Evolutionary conservation across 768 basidiomycete species (phyloP), one percentile per base, ranked within the genome.

Genomic region (Suillus placidus): DNA sequence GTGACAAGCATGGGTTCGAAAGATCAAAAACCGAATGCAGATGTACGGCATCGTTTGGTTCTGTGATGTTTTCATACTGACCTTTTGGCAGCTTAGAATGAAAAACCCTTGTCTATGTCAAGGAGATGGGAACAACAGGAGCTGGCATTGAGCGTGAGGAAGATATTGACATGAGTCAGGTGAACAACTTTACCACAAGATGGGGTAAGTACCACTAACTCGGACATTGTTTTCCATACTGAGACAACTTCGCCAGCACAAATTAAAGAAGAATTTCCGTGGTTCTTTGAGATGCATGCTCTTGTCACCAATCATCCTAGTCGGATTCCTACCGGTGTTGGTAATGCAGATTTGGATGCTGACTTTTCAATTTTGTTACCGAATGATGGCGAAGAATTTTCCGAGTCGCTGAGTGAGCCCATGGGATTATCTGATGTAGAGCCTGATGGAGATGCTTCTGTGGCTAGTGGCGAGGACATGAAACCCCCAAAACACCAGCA

Each of bases 101-200:
- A 56, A 56, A 56, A 56, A 30, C 55, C 0, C 30, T 37, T n/a
- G 23, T 16, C 14, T 56, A 30, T 37, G 37, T 37, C 32, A 56
- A 56, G 55, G 55, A 56, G 37, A 56, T 56, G 55, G 55, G 55
- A 32, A 37, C 26, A 56, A 56, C 26, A n/a, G 26, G 55, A 32
- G 55, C 55, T 56, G 55, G 26, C 20, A 56, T 56, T 37, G n/a
- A 56, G 55, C 10, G 10, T n/a, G 12, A 56, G 55, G 10, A n/a
- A 45, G 43, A 45, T 45, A 45, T 45, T 8, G 3, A 45, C 43
- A 45, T 45, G 43, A 45, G 43, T 45, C 43, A 45, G 43, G 43
- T 45, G 20, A 45, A 45, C 43, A 45, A 20, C 20, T 45, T 45
- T 10, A 45, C 43, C 18, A 45, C 43, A 45, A 45, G 43, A 45